Percentiles rank a stretch among this genome's conserved stretches.
phyloP scores from a whole-genome alignment of 176 grass and related monocot genomes.

The Avena eriantha region DNA sequence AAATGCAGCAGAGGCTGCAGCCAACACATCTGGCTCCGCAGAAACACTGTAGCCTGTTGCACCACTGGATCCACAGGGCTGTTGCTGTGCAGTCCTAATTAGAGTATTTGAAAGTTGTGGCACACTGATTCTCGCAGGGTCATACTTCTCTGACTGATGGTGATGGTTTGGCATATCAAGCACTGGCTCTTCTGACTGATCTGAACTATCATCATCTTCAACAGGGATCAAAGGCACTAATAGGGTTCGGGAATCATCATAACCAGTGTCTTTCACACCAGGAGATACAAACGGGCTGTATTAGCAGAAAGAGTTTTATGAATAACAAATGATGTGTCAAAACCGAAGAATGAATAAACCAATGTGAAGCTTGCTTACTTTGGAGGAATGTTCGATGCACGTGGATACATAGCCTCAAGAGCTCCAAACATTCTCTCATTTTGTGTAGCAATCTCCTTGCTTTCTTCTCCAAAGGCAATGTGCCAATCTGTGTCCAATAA shows the following conservation, averaged over 20 bases:
- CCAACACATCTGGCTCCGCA: slow-evolving; percentile 63
- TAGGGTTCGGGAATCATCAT: slow-evolving; percentile 67
- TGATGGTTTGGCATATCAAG: slow-evolving; percentile 37
- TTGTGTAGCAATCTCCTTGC: slow-evolving; percentile 65
- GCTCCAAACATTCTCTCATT: slow-evolving; percentile 80
- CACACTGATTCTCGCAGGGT: not conserved
- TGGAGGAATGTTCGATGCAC: slow-evolving; percentile 75
- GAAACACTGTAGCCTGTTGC: slow-evolving; percentile 13
- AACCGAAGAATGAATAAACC: slow-evolving; percentile 29
- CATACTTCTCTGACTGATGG: slow-evolving; percentile 47
- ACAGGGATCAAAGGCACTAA: slow-evolving; percentile 76
- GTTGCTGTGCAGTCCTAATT: slow-evolving; percentile 34
- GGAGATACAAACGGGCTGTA: slow-evolving; percentile 73
- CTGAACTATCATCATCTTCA: slow-evolving; percentile 88
- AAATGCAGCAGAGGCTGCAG: slow-evolving; percentile 80
- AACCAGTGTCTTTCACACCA: slow-evolving; percentile 61
- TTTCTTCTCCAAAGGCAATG: slow-evolving; percentile 88
- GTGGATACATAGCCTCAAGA: slow-evolving; percentile 99
- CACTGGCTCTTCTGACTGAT: slow-evolving; percentile 52
- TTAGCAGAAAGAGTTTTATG: slow-evolving; percentile 18
- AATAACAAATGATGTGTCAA: slow-evolving; percentile 31
- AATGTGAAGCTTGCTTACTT: slow-evolving; percentile 68
- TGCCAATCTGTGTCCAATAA: slow-evolving; percentile 69
- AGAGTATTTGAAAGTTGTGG: slow-evolving; percentile 37
- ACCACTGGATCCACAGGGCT: slow-evolving; percentile 8